Evolutionary conservation across 2,329 filamentous ascomycete species (phyloP), one percentile per base, ranked within the genome.

Genomic region (Diaporthe nobilis): DNA sequence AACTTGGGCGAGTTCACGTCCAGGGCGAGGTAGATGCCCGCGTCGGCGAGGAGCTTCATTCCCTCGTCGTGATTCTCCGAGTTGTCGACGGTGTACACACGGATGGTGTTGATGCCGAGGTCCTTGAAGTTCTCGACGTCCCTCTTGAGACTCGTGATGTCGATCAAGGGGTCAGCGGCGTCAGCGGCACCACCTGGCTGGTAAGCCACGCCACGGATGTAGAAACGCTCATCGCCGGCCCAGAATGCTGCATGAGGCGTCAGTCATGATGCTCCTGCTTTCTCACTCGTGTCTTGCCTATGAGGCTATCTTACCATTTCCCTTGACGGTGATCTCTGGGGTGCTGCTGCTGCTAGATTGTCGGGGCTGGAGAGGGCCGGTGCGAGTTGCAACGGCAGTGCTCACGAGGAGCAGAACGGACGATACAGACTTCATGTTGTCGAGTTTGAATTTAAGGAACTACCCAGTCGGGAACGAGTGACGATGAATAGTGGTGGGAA

Each of bases 41-140:
- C 95, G 80, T 94, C 94, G 72, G 92, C 92, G 76, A 98, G 89
- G 57, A 90, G 88, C 76, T 89, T 87, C 96, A 98, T 98, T 88
- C 96, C 98, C 77, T 92, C 90, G 81, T 96, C 92, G 86, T 98
- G 96, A 84, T 93, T 86, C 80, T 88, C 86, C 70, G 92, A 92
- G 90, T 98, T 98, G 88, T 98, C 96, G 79, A 97, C 92, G 20
- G 94, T 95, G 90, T 98, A 98, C 77, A 98, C 94, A 85, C 96
- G 95, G 82, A 98, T 89, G 42, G 95, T 95, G 89, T 98, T 98
- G 86, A 98, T 88, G 68, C 95, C 95, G 70, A 98, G 89, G 79
- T 95, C 90, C 88, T 94, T 91, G 91, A 98, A 98, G 83, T 95
- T 88, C 70, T 86, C 85, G 80, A 98, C 93, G 82, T 98, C 95